Evolutionary conservation across 495 filamentous ascomycete genomes (phyloP).

Genomic region (Penicillium fimorum): DNA sequence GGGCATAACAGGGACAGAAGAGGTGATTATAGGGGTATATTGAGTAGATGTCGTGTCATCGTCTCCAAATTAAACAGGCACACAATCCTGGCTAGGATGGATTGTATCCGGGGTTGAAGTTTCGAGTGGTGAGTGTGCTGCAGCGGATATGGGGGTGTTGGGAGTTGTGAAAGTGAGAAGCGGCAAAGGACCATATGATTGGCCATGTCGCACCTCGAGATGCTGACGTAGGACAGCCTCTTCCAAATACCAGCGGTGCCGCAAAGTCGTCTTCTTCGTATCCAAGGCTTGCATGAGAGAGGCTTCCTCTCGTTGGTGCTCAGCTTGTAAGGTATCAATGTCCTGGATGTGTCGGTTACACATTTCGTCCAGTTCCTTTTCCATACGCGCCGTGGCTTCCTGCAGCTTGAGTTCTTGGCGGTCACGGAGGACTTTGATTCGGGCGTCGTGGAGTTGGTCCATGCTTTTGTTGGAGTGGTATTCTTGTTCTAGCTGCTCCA

Average conservation of each 20-base stretch:
- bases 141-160: slow-evolving; percentile 28
- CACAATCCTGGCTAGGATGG: background rate
- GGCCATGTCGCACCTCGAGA: slow-evolving; percentile 51
- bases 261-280: slow-evolving; percentile 50
- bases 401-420: slow-evolving; percentile 69
- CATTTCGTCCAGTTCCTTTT: slow-evolving; percentile 57
- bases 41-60: slow-evolving; percentile 5
- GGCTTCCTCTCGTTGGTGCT: slow-evolving; percentile 53
- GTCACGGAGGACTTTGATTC: slow-evolving; percentile 79
- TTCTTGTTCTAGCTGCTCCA: slow-evolving; percentile 65
- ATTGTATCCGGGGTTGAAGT: slow-evolving; percentile 7
- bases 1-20: slow-evolving; percentile 14
- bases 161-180: slow-evolving; percentile 36
- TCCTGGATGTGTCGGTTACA: slow-evolving; percentile 51
- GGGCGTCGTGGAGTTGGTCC: slow-evolving; percentile 65
- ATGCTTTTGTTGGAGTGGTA: slow-evolving; percentile 67
- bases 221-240: slow-evolving; percentile 61
- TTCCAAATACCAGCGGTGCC: slow-evolving; percentile 60
- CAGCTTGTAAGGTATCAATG: slow-evolving; percentile 53
- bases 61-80: background rate
- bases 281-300: slow-evolving; percentile 46
- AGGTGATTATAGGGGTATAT: slow-evolving; percentile 23
- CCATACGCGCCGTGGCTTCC: slow-evolving; percentile 63
- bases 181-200: slow-evolving; percentile 50
- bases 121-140: slow-evolving; percentile 8